These are phyloP conservation scores for Salix brachista DNA, from an alignment of 345 rosid species.

Conservation along the genomic window DNA sequence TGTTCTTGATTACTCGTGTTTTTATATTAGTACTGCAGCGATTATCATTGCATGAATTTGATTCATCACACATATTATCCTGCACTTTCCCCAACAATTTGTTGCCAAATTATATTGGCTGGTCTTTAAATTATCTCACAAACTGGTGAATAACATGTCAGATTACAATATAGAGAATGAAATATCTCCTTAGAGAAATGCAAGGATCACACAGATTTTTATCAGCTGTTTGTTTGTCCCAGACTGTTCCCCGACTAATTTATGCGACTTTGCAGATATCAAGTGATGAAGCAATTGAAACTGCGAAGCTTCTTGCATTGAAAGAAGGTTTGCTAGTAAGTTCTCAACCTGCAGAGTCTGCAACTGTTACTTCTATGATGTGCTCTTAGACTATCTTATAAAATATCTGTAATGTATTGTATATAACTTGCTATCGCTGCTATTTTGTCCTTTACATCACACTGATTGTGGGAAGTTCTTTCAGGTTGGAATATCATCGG, in stretches of 20 bases:
- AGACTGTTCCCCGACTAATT: background rate
- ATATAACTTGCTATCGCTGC: background rate
- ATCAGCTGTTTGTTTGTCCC: background rate
- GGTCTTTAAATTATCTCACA: background rate
- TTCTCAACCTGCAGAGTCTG: background rate
- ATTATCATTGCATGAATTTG: background rate
- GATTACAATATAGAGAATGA: background rate
- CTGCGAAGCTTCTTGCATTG: constrained; percentile 40
- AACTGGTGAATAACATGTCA: background rate
- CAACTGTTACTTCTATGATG: background rate
- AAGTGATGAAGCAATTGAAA: constrained; percentile 45
- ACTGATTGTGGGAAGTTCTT: background rate
- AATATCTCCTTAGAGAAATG: background rate
- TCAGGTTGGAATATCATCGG: constrained; percentile 65
- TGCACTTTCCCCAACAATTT: background rate
- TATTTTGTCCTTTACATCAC: background rate
- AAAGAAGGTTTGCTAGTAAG: constrained; percentile 57
- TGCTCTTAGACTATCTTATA: background rate
- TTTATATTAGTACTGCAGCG: background rate
- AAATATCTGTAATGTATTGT: no score
- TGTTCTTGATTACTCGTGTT: background rate
- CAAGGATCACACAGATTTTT: no score
- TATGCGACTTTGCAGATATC: constrained; percentile 30
- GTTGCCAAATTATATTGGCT: background rate
- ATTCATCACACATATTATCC: background rate